phyloP scores from a whole-genome alignment of 225 moss, liverwort and hornwort species.

The Neckera pumila region DNA sequence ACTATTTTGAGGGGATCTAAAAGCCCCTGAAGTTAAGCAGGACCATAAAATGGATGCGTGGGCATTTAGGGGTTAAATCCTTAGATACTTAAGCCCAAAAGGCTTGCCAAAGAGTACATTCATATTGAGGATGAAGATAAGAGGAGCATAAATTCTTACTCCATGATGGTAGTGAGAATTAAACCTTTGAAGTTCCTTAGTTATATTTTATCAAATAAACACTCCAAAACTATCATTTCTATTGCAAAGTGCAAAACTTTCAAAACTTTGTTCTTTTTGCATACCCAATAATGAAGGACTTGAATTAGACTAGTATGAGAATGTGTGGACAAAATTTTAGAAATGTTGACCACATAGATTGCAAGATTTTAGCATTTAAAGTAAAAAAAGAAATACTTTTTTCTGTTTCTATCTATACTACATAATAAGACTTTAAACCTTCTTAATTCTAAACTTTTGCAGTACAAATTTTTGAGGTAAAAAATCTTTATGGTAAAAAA shows the following conservation, averaged over 20 bases:
- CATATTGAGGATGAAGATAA: accelerated
- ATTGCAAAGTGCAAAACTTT: neutral
- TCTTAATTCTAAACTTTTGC: neutral
- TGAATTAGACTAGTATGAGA: neutral
- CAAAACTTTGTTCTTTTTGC: neutral
- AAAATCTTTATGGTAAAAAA: neutral
- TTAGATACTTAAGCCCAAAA: neutral
- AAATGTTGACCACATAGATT: neutral
- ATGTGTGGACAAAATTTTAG: neutral
- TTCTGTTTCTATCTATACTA: accelerated
- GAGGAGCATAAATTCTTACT: accelerated
- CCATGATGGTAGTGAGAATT: neutral
- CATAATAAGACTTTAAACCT: neutral
- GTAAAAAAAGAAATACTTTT: neutral
- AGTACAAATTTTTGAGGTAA: too few relatives aligned
- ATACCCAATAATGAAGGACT: neutral
- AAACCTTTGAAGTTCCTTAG: neutral
- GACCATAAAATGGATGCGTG: accelerated
- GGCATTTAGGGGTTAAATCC: accelerated
- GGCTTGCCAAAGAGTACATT: neutral
- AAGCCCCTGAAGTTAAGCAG: accelerated
- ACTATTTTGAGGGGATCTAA: accelerated
- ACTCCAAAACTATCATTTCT: neutral
- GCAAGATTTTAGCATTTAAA: neutral
- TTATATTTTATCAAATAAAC: neutral